These are phyloP conservation scores for Beauveria bassiana DNA, from an alignment of 2,329 filamentous ascomycete genomes.

Conservation along the genomic window DNA sequence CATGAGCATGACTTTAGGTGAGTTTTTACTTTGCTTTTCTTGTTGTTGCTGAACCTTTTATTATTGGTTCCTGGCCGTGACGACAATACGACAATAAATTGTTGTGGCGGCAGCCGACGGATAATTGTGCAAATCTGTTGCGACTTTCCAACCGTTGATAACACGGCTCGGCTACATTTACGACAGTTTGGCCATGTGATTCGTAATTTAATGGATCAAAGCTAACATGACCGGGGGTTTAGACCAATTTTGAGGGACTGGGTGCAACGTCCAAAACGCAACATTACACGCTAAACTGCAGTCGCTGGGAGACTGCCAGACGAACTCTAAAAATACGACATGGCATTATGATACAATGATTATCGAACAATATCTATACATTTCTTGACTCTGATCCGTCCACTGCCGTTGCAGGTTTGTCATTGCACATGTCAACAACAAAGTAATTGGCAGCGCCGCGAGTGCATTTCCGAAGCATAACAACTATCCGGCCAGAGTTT, in stretches of 20 bases:
- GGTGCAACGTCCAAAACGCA: neutral
- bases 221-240: neutral
- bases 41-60: neutral
- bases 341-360: slow-evolving; percentile 23
- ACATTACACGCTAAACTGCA: neutral
- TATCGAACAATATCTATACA: slow-evolving; percentile 8
- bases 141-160: too few species aligned
- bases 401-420: neutral
- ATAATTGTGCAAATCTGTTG: too few species aligned
- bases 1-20: slow-evolving; percentile 67
- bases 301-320: slow-evolving; percentile 9
- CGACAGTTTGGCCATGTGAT: neutral
- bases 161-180: too few species aligned
- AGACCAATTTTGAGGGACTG: slow-evolving; percentile 19
- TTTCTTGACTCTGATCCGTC: neutral
- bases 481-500: too few species aligned
- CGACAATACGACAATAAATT: too few species aligned
- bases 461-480: too few species aligned
- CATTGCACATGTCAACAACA: neutral
- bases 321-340: slow-evolving; percentile 3
- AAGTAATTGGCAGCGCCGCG: too few species aligned
- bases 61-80: neutral
- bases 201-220: neutral
- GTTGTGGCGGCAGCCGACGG: too few species aligned
- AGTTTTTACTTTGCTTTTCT: slow-evolving; percentile 25